Evolutionary conservation across 345 rosid species (phyloP).

Genomic region (Eucalyptus marginata): DNA sequence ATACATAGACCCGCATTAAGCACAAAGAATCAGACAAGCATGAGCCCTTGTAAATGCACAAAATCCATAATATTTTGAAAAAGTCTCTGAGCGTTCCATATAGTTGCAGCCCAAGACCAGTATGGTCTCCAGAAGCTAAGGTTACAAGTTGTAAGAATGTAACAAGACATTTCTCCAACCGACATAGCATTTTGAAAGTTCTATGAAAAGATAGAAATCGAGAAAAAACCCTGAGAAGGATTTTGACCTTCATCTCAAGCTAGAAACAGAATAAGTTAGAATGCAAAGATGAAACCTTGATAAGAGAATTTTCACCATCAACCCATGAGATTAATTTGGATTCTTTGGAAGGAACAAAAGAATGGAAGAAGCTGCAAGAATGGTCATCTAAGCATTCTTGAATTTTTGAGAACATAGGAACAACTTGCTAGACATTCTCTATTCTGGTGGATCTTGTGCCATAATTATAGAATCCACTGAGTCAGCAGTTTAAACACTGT

Average conservation of each 20-base stretch:
- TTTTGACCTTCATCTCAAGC: not conserved
- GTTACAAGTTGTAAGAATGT: not conserved
- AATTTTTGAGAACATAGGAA: not conserved
- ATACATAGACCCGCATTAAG: not conserved
- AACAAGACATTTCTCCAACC: not conserved
- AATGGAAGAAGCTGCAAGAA: not conserved
- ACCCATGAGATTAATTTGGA: not conserved
- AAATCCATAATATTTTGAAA: not conserved
- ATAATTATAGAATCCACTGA: not conserved
- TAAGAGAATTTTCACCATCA: not conserved
- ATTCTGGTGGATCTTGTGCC: not conserved
- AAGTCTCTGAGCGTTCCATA: not conserved
- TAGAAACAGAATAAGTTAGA: not conserved
- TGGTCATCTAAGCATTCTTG: not conserved
- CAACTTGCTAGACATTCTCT: not conserved
- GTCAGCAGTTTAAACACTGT: not conserved
- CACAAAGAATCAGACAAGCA: not conserved
- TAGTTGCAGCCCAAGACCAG: not conserved
- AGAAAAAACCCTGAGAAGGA: not conserved
- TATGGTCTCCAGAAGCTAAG: not conserved
- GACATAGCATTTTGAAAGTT: not conserved
- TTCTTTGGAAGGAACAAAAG: not conserved
- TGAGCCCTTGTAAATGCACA: not conserved
- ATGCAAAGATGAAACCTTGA: not conserved
- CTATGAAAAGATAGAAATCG: not conserved